These are phyloP conservation scores for Atkinsonella hypoxylon DNA, from an alignment of 2,329 filamentous ascomycete genomes.

Conservation along the genomic window DNA sequence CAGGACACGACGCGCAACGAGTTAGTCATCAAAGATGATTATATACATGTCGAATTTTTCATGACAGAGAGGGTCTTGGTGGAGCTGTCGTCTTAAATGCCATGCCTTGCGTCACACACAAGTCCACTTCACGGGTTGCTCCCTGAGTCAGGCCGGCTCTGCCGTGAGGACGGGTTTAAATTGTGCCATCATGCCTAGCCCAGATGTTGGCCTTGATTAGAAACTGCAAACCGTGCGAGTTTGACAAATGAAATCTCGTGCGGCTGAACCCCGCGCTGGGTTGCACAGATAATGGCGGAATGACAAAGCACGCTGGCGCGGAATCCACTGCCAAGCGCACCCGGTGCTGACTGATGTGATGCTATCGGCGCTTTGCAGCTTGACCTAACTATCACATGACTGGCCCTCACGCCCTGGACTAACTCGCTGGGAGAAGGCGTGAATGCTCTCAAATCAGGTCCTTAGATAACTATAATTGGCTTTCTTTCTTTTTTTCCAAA, in stretches of 20 bases:
- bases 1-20: too few relatives aligned
- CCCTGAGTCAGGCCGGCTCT: constrained; percentile 2
- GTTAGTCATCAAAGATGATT: too few relatives aligned
- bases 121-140: background rate
- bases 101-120: too few relatives aligned
- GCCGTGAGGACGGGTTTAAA: constrained; percentile 4
- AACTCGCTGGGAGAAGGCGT: too few relatives aligned
- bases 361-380: background rate
- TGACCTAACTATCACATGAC: too few relatives aligned
- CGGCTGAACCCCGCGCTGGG: background rate
- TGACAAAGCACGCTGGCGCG: background rate
- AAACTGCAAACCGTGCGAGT: too few relatives aligned
- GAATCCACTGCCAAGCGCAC: background rate
- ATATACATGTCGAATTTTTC: too few relatives aligned
- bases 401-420: background rate
- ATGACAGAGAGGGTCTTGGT: background rate
- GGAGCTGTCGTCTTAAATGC: background rate
- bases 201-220: background rate
- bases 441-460: too few relatives aligned
- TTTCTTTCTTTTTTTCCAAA: too few relatives aligned
- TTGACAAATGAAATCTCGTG: background rate
- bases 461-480: too few relatives aligned
- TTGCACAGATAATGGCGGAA: background rate
- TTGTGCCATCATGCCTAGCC: constrained; percentile 5
- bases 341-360: background rate